phyloP scores from a whole-genome alignment of 257 asterid species.

The Solanum medicagineum region DNA sequence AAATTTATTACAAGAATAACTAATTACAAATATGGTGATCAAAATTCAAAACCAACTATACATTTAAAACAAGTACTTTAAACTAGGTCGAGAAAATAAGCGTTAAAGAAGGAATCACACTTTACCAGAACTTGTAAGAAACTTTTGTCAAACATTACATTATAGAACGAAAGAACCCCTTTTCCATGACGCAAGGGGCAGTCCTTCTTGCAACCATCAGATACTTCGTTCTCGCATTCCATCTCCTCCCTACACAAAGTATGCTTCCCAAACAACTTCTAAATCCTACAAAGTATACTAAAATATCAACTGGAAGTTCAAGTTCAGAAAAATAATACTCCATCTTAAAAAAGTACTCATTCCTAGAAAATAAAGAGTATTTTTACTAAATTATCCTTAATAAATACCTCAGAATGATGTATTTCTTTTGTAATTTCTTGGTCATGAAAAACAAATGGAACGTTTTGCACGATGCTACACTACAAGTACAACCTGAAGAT shows the following conservation, averaged over 20 bases:
- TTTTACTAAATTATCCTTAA: background rate
- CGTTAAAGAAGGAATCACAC: background rate
- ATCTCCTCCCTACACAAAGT: background rate
- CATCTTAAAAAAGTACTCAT: background rate
- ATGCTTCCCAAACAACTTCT: background rate
- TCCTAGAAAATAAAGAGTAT: background rate
- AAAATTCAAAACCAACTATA: background rate
- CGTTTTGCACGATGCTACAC: background rate
- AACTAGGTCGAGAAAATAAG: background rate
- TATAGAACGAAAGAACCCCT: conserved; percentile 13
- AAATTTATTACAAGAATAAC: background rate
- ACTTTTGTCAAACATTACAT: conserved; percentile 9
- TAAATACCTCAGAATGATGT: background rate
- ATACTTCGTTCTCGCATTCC: background rate
- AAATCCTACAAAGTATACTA: background rate
- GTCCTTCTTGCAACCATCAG: background rate
- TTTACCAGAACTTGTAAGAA: conserved; percentile 10
- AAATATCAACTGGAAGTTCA: background rate
- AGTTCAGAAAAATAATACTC: background rate
- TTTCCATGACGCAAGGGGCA: conserved; percentile 6
- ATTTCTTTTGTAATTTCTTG: background rate
- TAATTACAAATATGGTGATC: background rate
- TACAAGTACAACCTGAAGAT: too few relatives aligned
- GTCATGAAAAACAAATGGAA: background rate
- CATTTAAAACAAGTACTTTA: background rate